These are phyloP conservation scores for Huiozyma sinensis DNA, from an alignment of 805 yeast species.

Conservation along the genomic window DNA sequence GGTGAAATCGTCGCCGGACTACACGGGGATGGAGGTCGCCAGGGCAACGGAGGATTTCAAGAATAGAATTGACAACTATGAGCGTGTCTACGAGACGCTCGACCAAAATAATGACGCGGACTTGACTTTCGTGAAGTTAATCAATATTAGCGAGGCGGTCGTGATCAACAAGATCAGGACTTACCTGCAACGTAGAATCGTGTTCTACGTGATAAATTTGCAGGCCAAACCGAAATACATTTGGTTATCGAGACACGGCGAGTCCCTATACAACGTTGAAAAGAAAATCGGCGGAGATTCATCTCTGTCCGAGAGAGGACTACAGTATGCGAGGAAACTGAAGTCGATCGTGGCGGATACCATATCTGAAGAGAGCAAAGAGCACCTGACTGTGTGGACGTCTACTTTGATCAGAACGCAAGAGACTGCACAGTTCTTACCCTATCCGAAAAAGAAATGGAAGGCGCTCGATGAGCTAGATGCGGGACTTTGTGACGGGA, in stretches of 20 bases:
- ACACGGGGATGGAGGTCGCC: slow-evolving; percentile 55
- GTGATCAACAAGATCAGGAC: slow-evolving; percentile 79
- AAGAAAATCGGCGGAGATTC: slow-evolving; percentile 97
- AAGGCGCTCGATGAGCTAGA: slow-evolving; percentile 94
- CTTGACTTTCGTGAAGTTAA: slow-evolving; percentile 74
- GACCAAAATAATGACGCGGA: slow-evolving; percentile 46
- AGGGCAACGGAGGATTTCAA: slow-evolving; percentile 63
- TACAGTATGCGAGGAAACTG: slow-evolving; percentile 68
- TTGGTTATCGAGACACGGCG: slow-evolving; percentile 95
- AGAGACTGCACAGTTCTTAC: slow-evolving; percentile 77
- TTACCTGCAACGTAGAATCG: slow-evolving; percentile 84
- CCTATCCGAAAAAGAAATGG: slow-evolving; percentile 82
- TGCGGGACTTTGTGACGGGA: slow-evolving; percentile 95
- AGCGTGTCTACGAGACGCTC: slow-evolving; percentile 67
- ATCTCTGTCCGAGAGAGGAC: slow-evolving; percentile 71
- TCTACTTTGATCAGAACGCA: slow-evolving; percentile 85
- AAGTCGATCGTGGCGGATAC: slow-evolving; percentile 60
- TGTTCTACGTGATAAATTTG: slow-evolving; percentile 89
- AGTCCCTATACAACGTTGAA: slow-evolving; percentile 79
- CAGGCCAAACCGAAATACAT: slow-evolving; percentile 87
- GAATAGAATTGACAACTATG: slow-evolving; percentile 64
- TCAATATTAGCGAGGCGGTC: slow-evolving; percentile 81
- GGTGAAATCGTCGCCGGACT: slow-evolving; percentile 65
- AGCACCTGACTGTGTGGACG: slow-evolving; percentile 85
- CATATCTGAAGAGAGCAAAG: slow-evolving; percentile 44